A percentile compares a stretch with the other conserved stretches of the same genome.
Conservation (phyloP, 1,139 yeast species). For the Taiozyma sp. region DNA sequence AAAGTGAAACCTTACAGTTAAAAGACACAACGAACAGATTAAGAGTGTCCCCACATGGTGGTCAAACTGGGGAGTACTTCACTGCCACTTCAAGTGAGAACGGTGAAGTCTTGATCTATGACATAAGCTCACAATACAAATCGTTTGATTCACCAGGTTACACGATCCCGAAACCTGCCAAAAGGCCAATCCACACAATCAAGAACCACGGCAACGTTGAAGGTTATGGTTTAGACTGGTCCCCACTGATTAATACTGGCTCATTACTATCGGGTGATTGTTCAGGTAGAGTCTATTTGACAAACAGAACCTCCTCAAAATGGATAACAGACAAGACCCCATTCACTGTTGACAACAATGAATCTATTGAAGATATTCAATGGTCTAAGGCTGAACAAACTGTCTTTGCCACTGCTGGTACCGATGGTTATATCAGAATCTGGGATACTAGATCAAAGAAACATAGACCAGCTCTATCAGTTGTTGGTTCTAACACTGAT, state of each 20-base stretch:
- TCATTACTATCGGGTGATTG: constrained; percentile 86
- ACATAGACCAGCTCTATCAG: constrained; percentile 85
- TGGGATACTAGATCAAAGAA: constrained; percentile 97
- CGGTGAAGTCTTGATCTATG: constrained; percentile 86
- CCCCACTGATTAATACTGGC: constrained; percentile 77
- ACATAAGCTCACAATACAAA: constrained; percentile 69
- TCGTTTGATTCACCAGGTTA: constrained; percentile 89
- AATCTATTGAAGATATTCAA: constrained; percentile 89
- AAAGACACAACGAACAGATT: constrained; percentile 85
- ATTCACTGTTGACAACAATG: constrained; percentile 56
- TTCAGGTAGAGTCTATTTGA: constrained; percentile 73
- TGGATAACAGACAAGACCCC: constrained; percentile 90
- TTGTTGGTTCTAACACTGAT: constrained; percentile 77
- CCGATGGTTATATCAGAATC: constrained; percentile 86
- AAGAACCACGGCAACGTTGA: constrained; percentile 90
- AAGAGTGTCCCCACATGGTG: constrained; percentile 76
- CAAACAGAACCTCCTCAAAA: constrained; percentile 68
- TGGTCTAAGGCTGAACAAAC: constrained; percentile 93
- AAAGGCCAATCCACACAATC: constrained; percentile 82
- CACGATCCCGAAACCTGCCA: constrained; percentile 68
- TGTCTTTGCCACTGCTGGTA: constrained; percentile 90
- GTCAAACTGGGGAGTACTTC: constrained; percentile 71
- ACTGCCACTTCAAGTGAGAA: constrained; percentile 87
- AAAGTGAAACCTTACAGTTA: constrained; percentile 71
- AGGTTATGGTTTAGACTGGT: constrained; percentile 98